Evolutionary conservation across 352 stramenopile species (phyloP), one percentile per base, ranked within the genome.

Genomic region (Pythium folliculosum): DNA sequence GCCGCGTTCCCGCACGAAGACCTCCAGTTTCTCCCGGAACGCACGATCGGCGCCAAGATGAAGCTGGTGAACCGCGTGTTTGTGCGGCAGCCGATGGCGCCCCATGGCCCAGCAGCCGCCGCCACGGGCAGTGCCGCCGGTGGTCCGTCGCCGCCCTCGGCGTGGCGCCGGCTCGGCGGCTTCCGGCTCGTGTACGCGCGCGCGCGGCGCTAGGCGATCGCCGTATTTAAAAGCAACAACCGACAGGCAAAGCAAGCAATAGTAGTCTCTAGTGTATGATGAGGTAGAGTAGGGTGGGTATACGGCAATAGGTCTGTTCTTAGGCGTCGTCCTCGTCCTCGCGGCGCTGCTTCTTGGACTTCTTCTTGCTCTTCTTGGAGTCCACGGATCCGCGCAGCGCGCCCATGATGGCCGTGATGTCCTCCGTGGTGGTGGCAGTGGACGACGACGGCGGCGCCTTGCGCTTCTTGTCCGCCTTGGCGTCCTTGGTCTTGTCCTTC

Each of bases 351-450:
- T 80, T 80, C 56, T 86, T 87, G 30, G 48, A 70, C 25, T 52
- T 56, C 61, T 75, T 77, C 47, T 80, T 82, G 44, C 73, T 61
- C 35, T 63, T 67, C 62, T 70, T 68, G 27, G 47, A 32, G 32
- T 51, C 65, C 10, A 59, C 27, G 2, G 56, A 62, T 5, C 58
- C 59, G 27, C 80, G 80, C 53, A 92, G 72, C 22, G 74, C 82
- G 54, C 84, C 80, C 80, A 92, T 84, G 67, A 92, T 92, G 49
- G 76, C 77, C 19, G 76, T 59, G n/a, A 92, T 76, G 52, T 92
- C 84, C 9, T 79, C 78, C 69, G 70, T 72, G 21, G 73, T 64
- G 35, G 80, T 70, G 19, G 47, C 75, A 73, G 19, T 57, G 1
- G 61, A n/a, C 52, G 77, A 59, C 59, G 56, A 80, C 38, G 21